phyloP scores from a whole-genome alignment of 495 filamentous ascomycete species.

The Penicillium malachiteum region DNA sequence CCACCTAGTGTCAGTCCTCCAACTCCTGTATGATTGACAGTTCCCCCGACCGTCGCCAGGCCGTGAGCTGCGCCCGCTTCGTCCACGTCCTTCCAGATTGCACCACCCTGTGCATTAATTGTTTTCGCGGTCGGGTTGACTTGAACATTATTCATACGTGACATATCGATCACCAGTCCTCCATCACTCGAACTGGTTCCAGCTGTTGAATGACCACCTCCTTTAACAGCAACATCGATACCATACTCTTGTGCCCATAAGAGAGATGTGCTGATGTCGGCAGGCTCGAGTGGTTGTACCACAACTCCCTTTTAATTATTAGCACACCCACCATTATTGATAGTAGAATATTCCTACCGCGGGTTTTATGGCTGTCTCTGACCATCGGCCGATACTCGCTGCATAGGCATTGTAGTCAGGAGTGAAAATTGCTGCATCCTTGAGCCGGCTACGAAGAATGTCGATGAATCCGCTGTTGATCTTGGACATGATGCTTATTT shows the following conservation, averaged over 20 bases:
- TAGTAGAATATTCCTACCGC: conserved; percentile 21
- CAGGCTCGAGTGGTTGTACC: conserved; percentile 32
- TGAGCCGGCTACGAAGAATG: conserved; percentile 20
- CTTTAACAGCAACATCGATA: conserved; percentile 49
- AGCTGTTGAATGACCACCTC: conserved; percentile 53
- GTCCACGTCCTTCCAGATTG: conserved; percentile 58
- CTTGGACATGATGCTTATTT: conserved; percentile 9
- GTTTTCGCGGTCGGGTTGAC: conserved; percentile 44
- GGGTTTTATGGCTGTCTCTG: conserved; percentile 32
- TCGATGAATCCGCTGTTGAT: conserved; percentile 17
- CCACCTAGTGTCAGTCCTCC: conserved; percentile 59
- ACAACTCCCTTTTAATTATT: conserved; percentile 34
- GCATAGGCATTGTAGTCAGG: conserved; percentile 31
- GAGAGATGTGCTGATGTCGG: conserved; percentile 42
- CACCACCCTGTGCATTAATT: conserved; percentile 53
- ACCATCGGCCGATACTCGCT: conserved; percentile 36
- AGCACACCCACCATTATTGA: no score
- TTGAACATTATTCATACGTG: conserved; percentile 47
- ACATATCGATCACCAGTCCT: conserved; percentile 57
- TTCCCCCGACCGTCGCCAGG: conserved; percentile 59
- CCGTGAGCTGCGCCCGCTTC: conserved; percentile 44
- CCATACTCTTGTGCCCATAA: conserved; percentile 42
- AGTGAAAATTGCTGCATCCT: conserved; percentile 24
- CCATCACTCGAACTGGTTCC: conserved; percentile 48
- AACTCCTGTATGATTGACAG: conserved; percentile 59